phyloP scores from a whole-genome alignment of 768 basidiomycete genomes.

The Mrakia gelida region DNA sequence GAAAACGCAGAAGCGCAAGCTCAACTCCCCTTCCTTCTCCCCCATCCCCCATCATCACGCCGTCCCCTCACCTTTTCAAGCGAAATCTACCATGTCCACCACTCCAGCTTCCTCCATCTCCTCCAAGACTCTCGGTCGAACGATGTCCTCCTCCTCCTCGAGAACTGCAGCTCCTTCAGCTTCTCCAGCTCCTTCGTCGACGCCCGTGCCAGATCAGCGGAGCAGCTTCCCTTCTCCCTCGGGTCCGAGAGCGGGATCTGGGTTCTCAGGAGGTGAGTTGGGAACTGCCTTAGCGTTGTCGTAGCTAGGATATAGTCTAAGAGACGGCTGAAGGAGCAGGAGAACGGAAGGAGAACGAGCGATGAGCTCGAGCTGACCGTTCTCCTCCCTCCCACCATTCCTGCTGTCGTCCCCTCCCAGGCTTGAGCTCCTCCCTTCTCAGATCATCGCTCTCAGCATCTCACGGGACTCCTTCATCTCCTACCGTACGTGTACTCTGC shows the following conservation, averaged over 20 bases:
- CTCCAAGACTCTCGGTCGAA: slow-evolving; percentile 1
- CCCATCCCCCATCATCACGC: too few species aligned
- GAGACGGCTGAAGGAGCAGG: neutral
- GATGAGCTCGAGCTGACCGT: neutral
- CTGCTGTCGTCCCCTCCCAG: neutral
- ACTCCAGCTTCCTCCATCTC: neutral
- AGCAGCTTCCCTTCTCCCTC: neutral
- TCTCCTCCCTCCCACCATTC: neutral
- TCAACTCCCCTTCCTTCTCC: too few species aligned
- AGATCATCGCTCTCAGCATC: neutral
- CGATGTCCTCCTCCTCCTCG: neutral
- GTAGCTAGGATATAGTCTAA: neutral
- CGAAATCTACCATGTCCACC: neutral
- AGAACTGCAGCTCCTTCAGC: neutral
- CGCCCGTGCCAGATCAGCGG: neutral
- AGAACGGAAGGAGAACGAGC: too few species aligned
- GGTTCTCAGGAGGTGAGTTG: neutral
- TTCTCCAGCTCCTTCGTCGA: neutral
- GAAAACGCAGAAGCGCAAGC: too few species aligned
- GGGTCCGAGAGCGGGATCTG: neutral
- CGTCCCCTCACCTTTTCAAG: too few species aligned
- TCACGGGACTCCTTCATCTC: neutral
- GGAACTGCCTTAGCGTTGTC: neutral
- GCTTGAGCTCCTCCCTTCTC: neutral
- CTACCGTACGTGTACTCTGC: neutral